Evolutionary conservation across 768 basidiomycete species (phyloP), one percentile per base, ranked within the genome.

Genomic region (Leccinellum luteum): DNA sequence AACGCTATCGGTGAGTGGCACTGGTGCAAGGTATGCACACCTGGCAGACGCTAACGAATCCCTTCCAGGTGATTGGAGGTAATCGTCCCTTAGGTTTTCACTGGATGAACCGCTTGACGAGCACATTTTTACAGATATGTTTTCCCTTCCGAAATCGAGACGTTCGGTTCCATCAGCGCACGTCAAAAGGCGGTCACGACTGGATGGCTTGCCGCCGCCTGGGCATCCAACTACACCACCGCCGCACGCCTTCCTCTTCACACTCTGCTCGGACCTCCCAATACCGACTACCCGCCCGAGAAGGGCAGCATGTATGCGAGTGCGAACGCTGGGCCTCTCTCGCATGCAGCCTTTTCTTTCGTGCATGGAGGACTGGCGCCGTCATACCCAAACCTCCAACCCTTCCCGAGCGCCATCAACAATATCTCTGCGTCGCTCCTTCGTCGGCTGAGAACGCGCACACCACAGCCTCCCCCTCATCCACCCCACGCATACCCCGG

Each of bases 341-440:
- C 89, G 0, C 89, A 89, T 69, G 81, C 90, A 0, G 92, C 94
- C 1, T 74, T 94, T 28, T 92, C 94, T 1, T 98, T 98, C 71
- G 90, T 96, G 2, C 97, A 98, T 60, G 96, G 95, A 19, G 95
- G 95, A 0, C 78, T 98, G 41, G 83, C 89, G 3, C 88, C 92
- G 7, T 80, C 84, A 1, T 96, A 92, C 63, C 77, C 79, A 7
- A 78, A 85, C 60, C 78, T 96, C 4, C 76, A 82, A 7, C 94
- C 95, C 0, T 97, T 93, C 74, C 92, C 96, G 6, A 79, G 85
- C 19, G 77, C 78, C 27, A 94, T 98, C 63, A 99, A 98, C 69
- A 76, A 78, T 4, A 67, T 98, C 34, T 87, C 88, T 2, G 72
- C 75, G 6, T 83, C 85, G 0, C 78, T 99, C 30, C 76, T 99